Percentiles rank a stretch among this genome's conserved stretches.
Conservation (phyloP, 495 filamentous ascomycete species). For the Tuber aestivum region DNA sequence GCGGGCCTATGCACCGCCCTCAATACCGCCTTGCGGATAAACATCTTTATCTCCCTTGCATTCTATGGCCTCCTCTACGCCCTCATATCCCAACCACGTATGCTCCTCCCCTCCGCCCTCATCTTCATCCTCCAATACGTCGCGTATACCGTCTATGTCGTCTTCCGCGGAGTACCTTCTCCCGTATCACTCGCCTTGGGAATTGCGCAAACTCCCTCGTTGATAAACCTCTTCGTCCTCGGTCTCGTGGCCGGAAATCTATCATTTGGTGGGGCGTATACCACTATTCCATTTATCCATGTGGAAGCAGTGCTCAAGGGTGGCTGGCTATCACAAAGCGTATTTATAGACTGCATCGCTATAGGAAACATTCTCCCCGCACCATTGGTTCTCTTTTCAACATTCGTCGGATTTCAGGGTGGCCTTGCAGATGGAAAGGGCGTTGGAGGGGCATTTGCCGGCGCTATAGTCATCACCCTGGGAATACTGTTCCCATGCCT, state of each 20-base stretch:
- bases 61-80: slow-evolving; percentile 43
- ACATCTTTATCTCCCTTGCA: slow-evolving; percentile 46
- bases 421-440: slow-evolving; percentile 33
- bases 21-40: slow-evolving; percentile 44
- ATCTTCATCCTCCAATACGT: slow-evolving; percentile 44
- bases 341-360: slow-evolving; percentile 45
- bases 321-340: slow-evolving; percentile 42
- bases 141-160: slow-evolving; percentile 42
- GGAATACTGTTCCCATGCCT: slow-evolving; percentile 46
- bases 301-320: slow-evolving; percentile 46
- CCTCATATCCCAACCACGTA: slow-evolving; percentile 31
- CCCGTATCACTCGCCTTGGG: slow-evolving; percentile 44
- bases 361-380: slow-evolving; percentile 45
- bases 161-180: slow-evolving; percentile 43
- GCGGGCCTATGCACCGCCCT: slow-evolving; percentile 44
- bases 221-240: slow-evolving; percentile 44
- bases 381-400: slow-evolving; percentile 45
- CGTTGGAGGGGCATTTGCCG: slow-evolving; percentile 42
- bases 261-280: slow-evolving; percentile 46
- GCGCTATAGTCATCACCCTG: slow-evolving; percentile 43
- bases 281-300: slow-evolving; percentile 45
- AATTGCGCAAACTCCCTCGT: slow-evolving; percentile 42
- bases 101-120: slow-evolving; percentile 37
- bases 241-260: slow-evolving; percentile 44
- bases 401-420: slow-evolving; percentile 46